Conservation (phyloP, 768 basidiomycete genomes). For the Lentinula detonsa region DNA sequence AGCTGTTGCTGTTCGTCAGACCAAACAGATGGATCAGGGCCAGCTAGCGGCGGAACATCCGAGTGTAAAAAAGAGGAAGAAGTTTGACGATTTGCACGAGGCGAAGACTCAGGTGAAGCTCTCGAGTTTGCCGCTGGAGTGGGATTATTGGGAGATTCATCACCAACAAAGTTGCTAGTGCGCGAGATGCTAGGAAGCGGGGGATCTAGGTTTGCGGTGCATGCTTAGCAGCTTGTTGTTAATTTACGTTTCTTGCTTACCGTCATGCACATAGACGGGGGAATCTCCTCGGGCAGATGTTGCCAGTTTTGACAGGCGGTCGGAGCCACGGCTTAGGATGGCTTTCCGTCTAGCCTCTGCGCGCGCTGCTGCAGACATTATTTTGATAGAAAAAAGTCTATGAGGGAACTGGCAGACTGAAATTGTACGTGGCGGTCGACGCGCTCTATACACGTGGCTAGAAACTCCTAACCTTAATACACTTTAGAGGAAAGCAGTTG, state of each 20-base stretch:
- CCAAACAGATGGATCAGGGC: slow-evolving; percentile 53
- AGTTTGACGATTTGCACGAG: slow-evolving; percentile 8
- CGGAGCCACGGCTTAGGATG: slow-evolving; percentile 63
- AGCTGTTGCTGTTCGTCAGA: slow-evolving; percentile 67
- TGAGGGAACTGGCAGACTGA: neutral
- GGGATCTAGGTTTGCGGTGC: slow-evolving; percentile 26
- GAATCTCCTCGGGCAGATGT: slow-evolving; percentile 65
- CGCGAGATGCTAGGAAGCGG: slow-evolving; percentile 28
- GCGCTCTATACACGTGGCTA: neutral
- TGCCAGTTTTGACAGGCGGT: slow-evolving; percentile 76
- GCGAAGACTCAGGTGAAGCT: slow-evolving; percentile 23
- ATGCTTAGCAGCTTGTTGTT: neutral
- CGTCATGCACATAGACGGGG: slow-evolving; percentile 45
- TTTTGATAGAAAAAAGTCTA: neutral
- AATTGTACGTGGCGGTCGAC: neutral
- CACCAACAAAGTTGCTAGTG: slow-evolving; percentile 36
- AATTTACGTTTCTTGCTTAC: slow-evolving; percentile 21
- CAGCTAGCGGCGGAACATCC: slow-evolving; percentile 14
- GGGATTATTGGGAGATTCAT: slow-evolving; percentile 34
- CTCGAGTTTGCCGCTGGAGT: slow-evolving; percentile 12
- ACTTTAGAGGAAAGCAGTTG: too few relatives aligned
- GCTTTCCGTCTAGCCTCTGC: slow-evolving; percentile 77
- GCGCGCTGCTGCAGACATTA: slow-evolving; percentile 53
- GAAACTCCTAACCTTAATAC: neutral
- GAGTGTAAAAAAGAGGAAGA: slow-evolving; percentile 21